Evolutionary conservation across 2,329 filamentous ascomycete species (phyloP), one percentile per base, ranked within the genome.

Genomic region (Xylaria sp.): DNA sequence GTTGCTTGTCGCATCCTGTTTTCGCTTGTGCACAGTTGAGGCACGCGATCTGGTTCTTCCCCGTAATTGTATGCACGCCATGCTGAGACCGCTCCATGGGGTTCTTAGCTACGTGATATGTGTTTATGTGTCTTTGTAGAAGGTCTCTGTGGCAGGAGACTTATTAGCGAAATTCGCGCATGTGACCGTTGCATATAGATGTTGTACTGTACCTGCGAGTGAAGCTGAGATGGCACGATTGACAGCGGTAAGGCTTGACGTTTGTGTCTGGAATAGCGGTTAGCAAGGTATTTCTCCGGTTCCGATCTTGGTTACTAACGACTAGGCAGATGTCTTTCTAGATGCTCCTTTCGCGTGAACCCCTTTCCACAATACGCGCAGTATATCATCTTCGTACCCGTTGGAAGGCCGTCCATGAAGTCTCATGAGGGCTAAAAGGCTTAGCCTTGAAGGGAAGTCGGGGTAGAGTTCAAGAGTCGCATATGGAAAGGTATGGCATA

Each of bases 281-380:
- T 48, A 70, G 67, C 51, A 47, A 11, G 4, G n/a, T n/a, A n/a
- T n/a, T 51, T 48, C 43, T 46, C 23, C 11, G 27, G 33, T 38
- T 54, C 41, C 23, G n/a, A 56, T 31, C 43, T 21, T 1, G 25
- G 53, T 37, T 21, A 73, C 82, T 74, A 70, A 85, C 83, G 83
- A 56, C 71, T 81, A 9, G 82, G 81, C 40, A 85, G 78, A 62
- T 85, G 83, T 64, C 83, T 79, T 66, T 85, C 83, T n/a, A 85
- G 72, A 69, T 85, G 83, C 66, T 85, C 83, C 70, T 85, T 85
- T 67, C 82, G 78, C 51, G 81, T 84, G 71, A 85, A 85, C 67
- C 74, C 76, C 73, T 82, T 84, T 57, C 82, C 82, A 68, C 82
- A 85, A 67, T 84, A 84, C 17, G 82, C 76, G 66, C 83, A 85